These are phyloP conservation scores for Corynespora cassiicola DNA, from an alignment of 2,329 filamentous ascomycete species.

Conservation along the genomic window DNA sequence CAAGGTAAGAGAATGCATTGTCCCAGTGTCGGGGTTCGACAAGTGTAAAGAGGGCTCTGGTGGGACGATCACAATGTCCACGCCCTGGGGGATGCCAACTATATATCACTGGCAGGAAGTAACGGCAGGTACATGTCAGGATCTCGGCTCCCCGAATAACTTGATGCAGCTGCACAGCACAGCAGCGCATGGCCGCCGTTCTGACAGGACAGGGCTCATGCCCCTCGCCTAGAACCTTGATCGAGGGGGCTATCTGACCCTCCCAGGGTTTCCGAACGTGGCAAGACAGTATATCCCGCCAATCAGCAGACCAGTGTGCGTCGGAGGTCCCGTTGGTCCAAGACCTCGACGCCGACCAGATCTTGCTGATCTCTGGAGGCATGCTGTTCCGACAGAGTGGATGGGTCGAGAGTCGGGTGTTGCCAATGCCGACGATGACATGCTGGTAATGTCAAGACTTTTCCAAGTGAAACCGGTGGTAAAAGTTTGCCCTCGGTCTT, in stretches of 20 bases:
- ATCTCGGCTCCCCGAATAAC: slow-evolving; percentile 31
- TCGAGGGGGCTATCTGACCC: no score
- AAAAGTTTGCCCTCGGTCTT: no score
- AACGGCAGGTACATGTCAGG: slow-evolving; percentile 5
- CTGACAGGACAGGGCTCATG: no score
- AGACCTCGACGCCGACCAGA: no score
- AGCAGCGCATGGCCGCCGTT: not conserved
- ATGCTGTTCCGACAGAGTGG: slow-evolving; percentile 4
- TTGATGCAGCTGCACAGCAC: not conserved
- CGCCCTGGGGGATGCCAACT: slow-evolving; percentile 13
- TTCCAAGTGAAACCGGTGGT: no score
- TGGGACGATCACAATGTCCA: slow-evolving; percentile 7
- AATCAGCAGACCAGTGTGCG: no score
- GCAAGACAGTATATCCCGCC: no score
- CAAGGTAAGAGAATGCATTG: slow-evolving; percentile 51
- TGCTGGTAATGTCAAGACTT: slow-evolving; percentile 14
- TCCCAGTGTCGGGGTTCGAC: slow-evolving; percentile 7
- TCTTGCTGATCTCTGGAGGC: slow-evolving; percentile 3
- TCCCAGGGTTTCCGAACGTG: no score
- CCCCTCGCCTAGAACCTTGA: no score
- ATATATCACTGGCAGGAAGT: slow-evolving; percentile 22
- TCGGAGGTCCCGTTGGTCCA: no score
- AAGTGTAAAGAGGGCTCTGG: slow-evolving; percentile 1
- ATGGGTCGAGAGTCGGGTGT: slow-evolving; percentile 9
- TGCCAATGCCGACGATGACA: slow-evolving; percentile 30